A percentile compares a stretch with the other conserved stretches of the same genome.
Evolutionary conservation across 148 eudicot genomes (phyloP).

Genomic region (Vaccinium corymbosum): DNA sequence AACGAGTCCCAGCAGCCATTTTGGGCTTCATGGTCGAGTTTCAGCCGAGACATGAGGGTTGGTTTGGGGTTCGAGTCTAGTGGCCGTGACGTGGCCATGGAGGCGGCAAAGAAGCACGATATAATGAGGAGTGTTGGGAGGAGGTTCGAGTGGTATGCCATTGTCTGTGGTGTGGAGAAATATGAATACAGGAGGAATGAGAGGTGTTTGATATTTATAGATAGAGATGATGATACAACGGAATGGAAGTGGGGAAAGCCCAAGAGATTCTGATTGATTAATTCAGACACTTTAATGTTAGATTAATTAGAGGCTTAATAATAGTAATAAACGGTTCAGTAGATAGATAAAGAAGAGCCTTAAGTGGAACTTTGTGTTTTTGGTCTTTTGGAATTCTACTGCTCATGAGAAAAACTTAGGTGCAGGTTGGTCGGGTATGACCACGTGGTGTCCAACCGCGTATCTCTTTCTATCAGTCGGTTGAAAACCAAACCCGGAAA

Average conservation of each 20-base stretch:
- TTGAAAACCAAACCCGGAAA: too few relatives aligned
- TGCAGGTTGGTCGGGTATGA: too few relatives aligned
- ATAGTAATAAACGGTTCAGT: neutral
- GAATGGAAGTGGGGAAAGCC: neutral
- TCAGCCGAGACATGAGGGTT: neutral
- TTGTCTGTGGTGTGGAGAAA: neutral
- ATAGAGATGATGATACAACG: neutral
- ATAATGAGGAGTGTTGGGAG: neutral
- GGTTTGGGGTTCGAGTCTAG: neutral
- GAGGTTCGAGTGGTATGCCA: neutral
- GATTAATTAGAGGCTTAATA: too few relatives aligned
- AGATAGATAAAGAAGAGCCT: neutral
- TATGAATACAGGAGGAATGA: too few relatives aligned
- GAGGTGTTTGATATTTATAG: neutral
- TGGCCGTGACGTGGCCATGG: neutral
- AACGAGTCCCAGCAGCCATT: constrained; percentile 47
- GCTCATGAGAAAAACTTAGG: too few relatives aligned
- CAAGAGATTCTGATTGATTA: neutral
- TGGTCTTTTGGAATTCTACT: too few relatives aligned
- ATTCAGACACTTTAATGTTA: neutral
- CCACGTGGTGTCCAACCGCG: too few relatives aligned
- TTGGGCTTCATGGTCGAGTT: neutral
- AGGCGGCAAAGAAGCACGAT: neutral
- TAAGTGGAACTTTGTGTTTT: neutral
- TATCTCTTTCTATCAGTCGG: too few relatives aligned